Percentiles rank a stretch among this genome's conserved stretches.
Evolutionary conservation across 1,284 basidiomycete species (phyloP).

Genomic region (Papiliotrema laurentii): DNA sequence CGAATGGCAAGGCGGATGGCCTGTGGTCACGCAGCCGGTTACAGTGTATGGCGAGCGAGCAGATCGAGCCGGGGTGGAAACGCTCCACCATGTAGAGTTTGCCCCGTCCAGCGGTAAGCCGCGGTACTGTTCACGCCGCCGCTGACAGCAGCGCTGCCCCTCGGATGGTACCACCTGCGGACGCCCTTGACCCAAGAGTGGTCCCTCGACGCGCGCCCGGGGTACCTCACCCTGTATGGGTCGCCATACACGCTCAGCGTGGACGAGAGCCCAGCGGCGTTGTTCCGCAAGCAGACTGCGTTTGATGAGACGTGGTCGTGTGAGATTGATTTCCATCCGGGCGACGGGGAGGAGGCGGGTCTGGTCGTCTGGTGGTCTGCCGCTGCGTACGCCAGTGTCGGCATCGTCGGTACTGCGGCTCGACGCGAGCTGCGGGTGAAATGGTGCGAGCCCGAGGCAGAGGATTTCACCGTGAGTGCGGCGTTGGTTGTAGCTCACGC

Average conservation of each 20-base stretch:
- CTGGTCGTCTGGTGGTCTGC: slow-evolving; percentile 7
- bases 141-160: not conserved
- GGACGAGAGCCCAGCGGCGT: slow-evolving; percentile 13
- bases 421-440: not conserved
- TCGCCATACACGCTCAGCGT: slow-evolving; percentile 9
- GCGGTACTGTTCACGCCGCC: not conserved
- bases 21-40: slow-evolving; percentile 15
- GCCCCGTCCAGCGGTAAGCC: not conserved
- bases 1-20: slow-evolving; percentile 26
- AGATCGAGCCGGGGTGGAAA: too few species aligned
- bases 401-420: not conserved
- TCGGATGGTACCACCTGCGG: slow-evolving; percentile 15
- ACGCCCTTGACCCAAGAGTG: slow-evolving; percentile 8
- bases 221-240: not conserved
- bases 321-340: slow-evolving; percentile 10
- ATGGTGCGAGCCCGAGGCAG: not conserved
- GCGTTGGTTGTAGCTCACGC: too few species aligned
- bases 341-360: slow-evolving; percentile 13
- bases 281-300: slow-evolving; percentile 13
- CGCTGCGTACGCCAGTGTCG: not conserved
- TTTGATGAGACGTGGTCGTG: slow-evolving; percentile 11
- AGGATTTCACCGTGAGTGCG: not conserved
- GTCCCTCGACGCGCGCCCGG: not conserved
- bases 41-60: too few species aligned
- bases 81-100: too few species aligned